Base-by-base conservation (phyloP, 306 rosid species). In the Vicia faba region DNA sequence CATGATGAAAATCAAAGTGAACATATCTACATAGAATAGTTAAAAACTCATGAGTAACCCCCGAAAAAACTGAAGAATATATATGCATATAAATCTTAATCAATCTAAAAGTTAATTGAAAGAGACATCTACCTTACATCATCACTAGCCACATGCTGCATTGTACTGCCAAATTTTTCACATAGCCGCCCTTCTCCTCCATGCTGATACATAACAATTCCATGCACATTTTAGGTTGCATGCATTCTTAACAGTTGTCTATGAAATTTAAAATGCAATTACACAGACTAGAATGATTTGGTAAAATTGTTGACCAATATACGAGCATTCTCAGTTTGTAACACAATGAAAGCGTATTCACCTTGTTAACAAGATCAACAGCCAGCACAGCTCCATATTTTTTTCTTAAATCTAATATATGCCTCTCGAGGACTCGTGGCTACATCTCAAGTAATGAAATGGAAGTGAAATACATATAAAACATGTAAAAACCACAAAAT, bases 161-260 rank as follows among this genome's bases (percentile, higher is more conserved):
- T 66, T 55, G 88, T 84, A 75, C n/a, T 62, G 53, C 82, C 86
- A 79, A 86, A 93, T 68, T 83, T 84, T 76, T 87, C 90, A 76
- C 88, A 76, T 65, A 93, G 70, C 69, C 82, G 86, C 45, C 99
- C 99, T 83, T 93, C 99, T 77, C 91, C 99, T 77, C 99, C 99
- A 64, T 88, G 95, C 97, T 35, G 60, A 63, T 66, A 70, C 25
- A 25, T 36, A 64, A 51, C 53, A 36, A 50, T 58, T 54, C 31
- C 72, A 29, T 20, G 62, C 77, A 61, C 40, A 16, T 55, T 28
- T 55, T 38, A 53, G 66, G 64, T 46, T 60, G 68, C 50, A 75
- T 39, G 46, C 36, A 66, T 59, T 75, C 70, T 44, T 59, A 65
- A 44, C 12, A 31, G 68, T 70, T 59, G 61, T 58, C 51, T 43